phyloP scores from a whole-genome alignment of 78 protist genomes.

The Isochrysis galbana region DNA sequence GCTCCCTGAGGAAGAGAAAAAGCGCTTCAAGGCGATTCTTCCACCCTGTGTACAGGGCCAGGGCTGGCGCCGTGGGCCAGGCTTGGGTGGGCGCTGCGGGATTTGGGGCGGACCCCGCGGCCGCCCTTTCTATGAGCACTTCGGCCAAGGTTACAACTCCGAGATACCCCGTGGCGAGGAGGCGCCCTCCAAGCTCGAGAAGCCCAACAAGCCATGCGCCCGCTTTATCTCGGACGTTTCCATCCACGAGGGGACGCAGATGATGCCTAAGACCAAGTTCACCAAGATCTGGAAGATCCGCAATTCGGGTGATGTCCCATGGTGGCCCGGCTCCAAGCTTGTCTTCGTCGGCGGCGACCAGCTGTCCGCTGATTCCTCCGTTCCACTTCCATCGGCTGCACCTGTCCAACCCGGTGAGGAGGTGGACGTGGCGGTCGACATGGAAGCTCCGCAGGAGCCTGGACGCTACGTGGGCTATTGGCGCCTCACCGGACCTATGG shows the following conservation, averaged over 20 bases:
- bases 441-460: conserved; percentile 43
- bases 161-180: neutral
- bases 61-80: neutral
- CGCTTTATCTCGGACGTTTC: conserved; percentile 67
- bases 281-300: conserved; percentile 65
- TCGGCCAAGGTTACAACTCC: neutral
- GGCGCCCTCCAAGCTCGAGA: neutral
- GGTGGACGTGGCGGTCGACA: conserved; percentile 53
- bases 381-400: too few species aligned
- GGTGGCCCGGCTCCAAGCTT: conserved; percentile 60
- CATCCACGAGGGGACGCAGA: conserved; percentile 57
- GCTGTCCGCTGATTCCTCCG: neutral
- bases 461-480: conserved; percentile 69
- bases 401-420: conserved; percentile 38
- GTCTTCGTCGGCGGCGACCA: conserved; percentile 58
- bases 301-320: conserved; percentile 51
- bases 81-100: neutral
- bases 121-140: neutral
- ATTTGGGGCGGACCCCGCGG: neutral
- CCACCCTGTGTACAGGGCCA: neutral
- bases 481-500: conserved; percentile 51
- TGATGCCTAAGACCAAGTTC: conserved; percentile 37
- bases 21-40: neutral
- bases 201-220: neutral
- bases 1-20: neutral